phyloP scores from a whole-genome alignment of 176 grass and related monocot genomes.

The Typha latifolia region DNA sequence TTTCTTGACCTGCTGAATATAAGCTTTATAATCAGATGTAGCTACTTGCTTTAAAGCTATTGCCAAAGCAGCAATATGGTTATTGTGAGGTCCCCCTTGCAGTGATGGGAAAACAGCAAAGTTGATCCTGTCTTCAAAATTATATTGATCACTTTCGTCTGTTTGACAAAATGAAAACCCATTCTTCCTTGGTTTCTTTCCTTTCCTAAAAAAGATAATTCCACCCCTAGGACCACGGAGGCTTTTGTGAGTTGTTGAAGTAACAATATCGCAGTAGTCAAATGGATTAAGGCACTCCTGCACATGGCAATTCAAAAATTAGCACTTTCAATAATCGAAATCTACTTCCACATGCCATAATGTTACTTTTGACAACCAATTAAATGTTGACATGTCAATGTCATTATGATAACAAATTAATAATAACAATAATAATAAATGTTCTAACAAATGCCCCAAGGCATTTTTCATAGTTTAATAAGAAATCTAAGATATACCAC shows the following conservation, averaged over 20 bases:
- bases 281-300: constrained; percentile 61
- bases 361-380: neutral
- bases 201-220: constrained; percentile 70
- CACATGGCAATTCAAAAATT: constrained; percentile 8
- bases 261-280: constrained; percentile 66
- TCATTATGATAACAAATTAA: neutral
- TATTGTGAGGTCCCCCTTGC: constrained; percentile 66
- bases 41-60: constrained; percentile 57
- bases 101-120: constrained; percentile 77
- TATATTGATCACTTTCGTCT: constrained; percentile 32
- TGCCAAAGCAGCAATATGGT: constrained; percentile 58
- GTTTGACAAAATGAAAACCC: constrained; percentile 5
- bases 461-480: neutral
- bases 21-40: constrained; percentile 50
- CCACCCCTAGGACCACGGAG: constrained; percentile 60
- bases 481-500: neutral
- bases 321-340: neutral
- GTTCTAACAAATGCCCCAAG: neutral
- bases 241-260: constrained; percentile 66
- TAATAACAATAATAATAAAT: neutral
- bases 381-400: neutral
- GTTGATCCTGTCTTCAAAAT: constrained; percentile 69
- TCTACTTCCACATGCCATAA: neutral
- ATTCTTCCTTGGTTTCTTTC: constrained; percentile 20
- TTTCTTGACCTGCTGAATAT: constrained; percentile 65